Conservation (phyloP, 192 early-diverging fungal genomes). For the Linnemannia exigua region DNA sequence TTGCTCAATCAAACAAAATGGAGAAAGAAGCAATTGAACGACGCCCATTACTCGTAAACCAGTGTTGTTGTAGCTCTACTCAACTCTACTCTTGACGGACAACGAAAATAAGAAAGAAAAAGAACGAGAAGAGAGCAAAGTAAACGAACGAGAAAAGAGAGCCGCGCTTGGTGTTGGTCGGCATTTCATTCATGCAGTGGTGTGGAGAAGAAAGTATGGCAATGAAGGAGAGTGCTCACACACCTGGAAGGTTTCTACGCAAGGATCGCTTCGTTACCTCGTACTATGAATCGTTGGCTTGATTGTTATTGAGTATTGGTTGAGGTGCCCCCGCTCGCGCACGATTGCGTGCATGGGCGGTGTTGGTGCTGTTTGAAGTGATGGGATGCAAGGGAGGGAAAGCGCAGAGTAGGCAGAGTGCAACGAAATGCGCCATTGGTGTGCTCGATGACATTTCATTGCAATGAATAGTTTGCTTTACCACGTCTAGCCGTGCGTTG, state of each 20-base stretch:
- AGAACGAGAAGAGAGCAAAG: neutral
- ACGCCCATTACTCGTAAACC: neutral
- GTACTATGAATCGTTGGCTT: too few species aligned
- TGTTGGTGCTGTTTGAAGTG: neutral
- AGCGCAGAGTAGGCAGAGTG: neutral
- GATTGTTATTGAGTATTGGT: too few species aligned
- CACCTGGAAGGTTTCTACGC: slow-evolving; percentile 1
- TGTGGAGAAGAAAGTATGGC: slow-evolving; percentile 7
- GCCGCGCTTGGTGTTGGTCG: neutral
- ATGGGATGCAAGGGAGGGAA: neutral
- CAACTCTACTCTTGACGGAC: neutral
- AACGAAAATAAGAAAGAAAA: neutral
- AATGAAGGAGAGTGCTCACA: too few species aligned
- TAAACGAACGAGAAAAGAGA: neutral
- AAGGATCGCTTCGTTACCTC: neutral
- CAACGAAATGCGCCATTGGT: neutral
- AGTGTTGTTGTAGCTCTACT: too few species aligned
- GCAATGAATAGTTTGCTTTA: too few species aligned
- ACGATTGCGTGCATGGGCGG: slow-evolving; percentile 2
- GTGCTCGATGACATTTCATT: neutral
- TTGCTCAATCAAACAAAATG: neutral
- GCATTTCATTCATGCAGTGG: slow-evolving; percentile 1
- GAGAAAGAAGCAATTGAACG: neutral
- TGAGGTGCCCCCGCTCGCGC: neutral
- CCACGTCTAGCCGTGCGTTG: too few species aligned